Base-by-base conservation (phyloP, 495 filamentous ascomycete genomes). In the Penicillium taxi region DNA sequence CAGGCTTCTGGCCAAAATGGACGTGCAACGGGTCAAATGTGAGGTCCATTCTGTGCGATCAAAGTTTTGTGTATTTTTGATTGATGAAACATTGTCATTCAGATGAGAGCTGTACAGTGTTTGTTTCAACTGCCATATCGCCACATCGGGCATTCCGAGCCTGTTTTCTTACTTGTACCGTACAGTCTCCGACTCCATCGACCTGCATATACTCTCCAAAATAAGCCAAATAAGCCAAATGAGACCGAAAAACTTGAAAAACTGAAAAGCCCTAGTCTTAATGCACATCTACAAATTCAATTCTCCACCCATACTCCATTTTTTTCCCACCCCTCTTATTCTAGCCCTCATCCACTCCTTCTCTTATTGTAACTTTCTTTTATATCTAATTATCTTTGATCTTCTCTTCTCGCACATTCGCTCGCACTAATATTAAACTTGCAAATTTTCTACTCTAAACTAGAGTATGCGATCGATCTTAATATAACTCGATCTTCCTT, bases 321-420 rank as follows among this genome's bases (percentile, higher is more conserved):
- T 26, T 41, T 35, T 32, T 41, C 23, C 42, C 26, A 9, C 32
- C 26, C 26, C 20, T 32, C 22, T 42, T 36, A 36, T 30, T 31
- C 32, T 37, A 42, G 23, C 23, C 17, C 18, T 30, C 26, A 38
- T 48, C 41, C 43, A 50, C 50, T 49, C 44, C 16, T 29, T 43
- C 27, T 39, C 32, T 42, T 26, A 39, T 44, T 43, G 41, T 29
- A 51, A 47, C 39, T 47, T 53, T 53, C 39, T 45, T 53, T 50
- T 61, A n/a, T n/a, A n/a, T n/a, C 58, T 49, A 30, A 40, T 41
- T 61, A 58, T 68, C 65, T 49, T 58, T 55, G 53, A 62, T 58
- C 48, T 47, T 69, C 57, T 59, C 44, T 44, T 56, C 50, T 61
- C 60, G 60, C 63, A 55, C 66, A 69, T 63, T 67, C 61, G 64